Percentiles rank a stretch among this genome's conserved stretches.
Evolutionary conservation across 2,329 filamentous ascomycete species (phyloP).

Genomic region (Pestalotiopsis sp.): DNA sequence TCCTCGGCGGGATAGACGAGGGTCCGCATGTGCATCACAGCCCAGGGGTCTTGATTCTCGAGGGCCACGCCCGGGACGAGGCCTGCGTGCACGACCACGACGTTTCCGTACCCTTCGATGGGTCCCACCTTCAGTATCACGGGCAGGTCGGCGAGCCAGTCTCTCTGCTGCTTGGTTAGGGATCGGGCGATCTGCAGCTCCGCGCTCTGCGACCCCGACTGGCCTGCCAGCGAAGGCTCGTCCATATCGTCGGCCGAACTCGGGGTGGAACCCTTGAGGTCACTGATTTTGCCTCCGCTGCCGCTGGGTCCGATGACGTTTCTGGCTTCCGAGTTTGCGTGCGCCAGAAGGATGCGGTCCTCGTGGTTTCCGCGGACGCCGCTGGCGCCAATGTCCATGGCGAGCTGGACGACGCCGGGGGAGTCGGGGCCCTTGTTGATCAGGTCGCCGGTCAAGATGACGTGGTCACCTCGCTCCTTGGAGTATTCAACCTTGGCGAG

Average conservation of each 20-base stretch:
- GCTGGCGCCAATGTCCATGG: slow-evolving; percentile 73
- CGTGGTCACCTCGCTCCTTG: slow-evolving; percentile 65
- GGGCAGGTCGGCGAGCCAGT: slow-evolving; percentile 72
- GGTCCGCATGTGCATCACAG: slow-evolving; percentile 91
- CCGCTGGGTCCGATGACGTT: slow-evolving; percentile 31
- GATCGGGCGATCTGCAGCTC: slow-evolving; percentile 60
- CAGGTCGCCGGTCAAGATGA: slow-evolving; percentile 78
- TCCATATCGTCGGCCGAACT: slow-evolving; percentile 28
- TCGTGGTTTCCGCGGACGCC: slow-evolving; percentile 94
- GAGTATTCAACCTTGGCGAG: slow-evolving; percentile 67
- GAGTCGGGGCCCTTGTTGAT: slow-evolving; percentile 89
- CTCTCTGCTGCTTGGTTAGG: slow-evolving; percentile 59
- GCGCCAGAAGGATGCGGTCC: slow-evolving; percentile 76
- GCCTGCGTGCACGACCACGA: slow-evolving; percentile 84
- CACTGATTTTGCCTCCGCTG: slow-evolving; percentile 15
- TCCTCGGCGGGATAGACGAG: slow-evolving; percentile 58
- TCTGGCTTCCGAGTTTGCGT: slow-evolving; percentile 40
- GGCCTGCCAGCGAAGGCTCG: slow-evolving; percentile 30
- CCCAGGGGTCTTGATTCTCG: slow-evolving; percentile 72
- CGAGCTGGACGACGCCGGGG: slow-evolving; percentile 73
- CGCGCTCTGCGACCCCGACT: slow-evolving; percentile 39
- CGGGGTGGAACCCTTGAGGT: slow-evolving; percentile 15
- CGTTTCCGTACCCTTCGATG: slow-evolving; percentile 55
- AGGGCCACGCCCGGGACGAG: slow-evolving; percentile 76
- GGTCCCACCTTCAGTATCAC: slow-evolving; percentile 77